Percentiles rank a stretch among this genome's conserved stretches.
These are phyloP conservation scores for Orbilia javanica DNA, from an alignment of 2,329 filamentous ascomycete species.

Conservation along the genomic window DNA sequence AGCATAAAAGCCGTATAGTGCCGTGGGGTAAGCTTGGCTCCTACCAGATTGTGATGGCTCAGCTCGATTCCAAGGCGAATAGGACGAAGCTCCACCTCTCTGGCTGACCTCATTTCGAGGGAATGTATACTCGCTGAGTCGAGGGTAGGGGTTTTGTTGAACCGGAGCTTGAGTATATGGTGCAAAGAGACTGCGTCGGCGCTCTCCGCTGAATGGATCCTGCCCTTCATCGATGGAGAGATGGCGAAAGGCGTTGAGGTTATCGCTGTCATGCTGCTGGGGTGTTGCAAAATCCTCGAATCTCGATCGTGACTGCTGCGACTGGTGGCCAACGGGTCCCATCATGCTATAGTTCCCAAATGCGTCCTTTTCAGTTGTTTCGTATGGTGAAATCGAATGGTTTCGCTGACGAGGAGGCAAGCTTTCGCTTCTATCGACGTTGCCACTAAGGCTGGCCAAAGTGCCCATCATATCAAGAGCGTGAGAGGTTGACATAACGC, in stretches of 20 bases:
- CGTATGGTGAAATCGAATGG: constrained; percentile 59
- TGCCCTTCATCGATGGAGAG: constrained; percentile 61
- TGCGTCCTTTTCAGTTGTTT: constrained; percentile 47
- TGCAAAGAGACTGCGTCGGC: constrained; percentile 53
- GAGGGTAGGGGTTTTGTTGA: constrained; percentile 54
- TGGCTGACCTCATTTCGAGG: constrained; percentile 51
- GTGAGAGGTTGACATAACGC: constrained; percentile 61
- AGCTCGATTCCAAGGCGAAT: constrained; percentile 51
- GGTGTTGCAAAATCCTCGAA: constrained; percentile 49
- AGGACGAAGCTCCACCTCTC: constrained; percentile 41
- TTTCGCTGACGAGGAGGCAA: constrained; percentile 62
- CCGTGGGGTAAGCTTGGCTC: neutral
- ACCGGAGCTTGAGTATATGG: constrained; percentile 58
- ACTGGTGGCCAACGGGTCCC: constrained; percentile 46
- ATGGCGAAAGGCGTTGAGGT: constrained; percentile 58
- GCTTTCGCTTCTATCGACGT: constrained; percentile 62
- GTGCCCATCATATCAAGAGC: constrained; percentile 58
- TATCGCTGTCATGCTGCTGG: constrained; percentile 46
- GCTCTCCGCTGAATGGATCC: constrained; percentile 49
- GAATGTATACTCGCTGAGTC: constrained; percentile 57
- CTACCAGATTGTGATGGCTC: constrained; percentile 46
- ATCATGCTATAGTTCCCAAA: constrained; percentile 56
- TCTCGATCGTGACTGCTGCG: constrained; percentile 49
- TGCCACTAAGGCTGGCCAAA: constrained; percentile 44
- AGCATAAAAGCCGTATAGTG: neutral